Conservation (phyloP, 352 stramenopile species). For the Phytophthora foliorum region DNA sequence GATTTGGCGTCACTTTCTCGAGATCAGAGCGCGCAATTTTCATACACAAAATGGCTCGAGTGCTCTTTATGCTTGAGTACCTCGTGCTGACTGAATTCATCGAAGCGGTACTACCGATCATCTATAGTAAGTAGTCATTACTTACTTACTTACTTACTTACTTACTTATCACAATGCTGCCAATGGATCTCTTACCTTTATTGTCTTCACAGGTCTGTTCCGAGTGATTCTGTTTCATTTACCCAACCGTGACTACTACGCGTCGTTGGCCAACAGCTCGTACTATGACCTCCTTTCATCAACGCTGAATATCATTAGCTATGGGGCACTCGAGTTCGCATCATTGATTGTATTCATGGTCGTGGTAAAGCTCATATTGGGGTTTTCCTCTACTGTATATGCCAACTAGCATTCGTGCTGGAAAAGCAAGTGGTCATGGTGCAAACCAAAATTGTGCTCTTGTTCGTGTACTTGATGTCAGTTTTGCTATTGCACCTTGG, state of each 20-base stretch:
- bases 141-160: too few species aligned
- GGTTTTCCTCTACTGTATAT: not conserved
- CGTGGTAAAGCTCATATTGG: not conserved
- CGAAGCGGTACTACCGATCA: conserved; percentile 38
- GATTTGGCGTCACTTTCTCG: not conserved
- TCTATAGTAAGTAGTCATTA: conserved; percentile 29
- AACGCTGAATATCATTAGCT: conserved; percentile 2
- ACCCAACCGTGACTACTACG: conserved; percentile 27
- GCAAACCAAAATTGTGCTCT: not conserved
- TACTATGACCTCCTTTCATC: not conserved
- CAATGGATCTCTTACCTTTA: not conserved
- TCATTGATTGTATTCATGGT: not conserved
- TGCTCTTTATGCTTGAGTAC: conserved; percentile 47
- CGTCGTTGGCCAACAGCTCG: conserved; percentile 1
- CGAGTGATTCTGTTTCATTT: conserved; percentile 11
- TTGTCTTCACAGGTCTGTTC: not conserved
- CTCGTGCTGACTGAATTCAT: conserved; percentile 43
- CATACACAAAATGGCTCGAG: conserved; percentile 24
- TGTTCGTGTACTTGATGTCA: not conserved
- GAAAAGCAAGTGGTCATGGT: not conserved
- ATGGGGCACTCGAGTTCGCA: not conserved
- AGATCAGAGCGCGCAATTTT: conserved; percentile 13
- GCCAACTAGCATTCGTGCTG: not conserved
- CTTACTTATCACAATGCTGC: too few species aligned
- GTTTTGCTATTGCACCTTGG: not conserved